phyloP scores from a whole-genome alignment of 192 early-diverging fungal genomes.

The Coemansia reversa region DNA sequence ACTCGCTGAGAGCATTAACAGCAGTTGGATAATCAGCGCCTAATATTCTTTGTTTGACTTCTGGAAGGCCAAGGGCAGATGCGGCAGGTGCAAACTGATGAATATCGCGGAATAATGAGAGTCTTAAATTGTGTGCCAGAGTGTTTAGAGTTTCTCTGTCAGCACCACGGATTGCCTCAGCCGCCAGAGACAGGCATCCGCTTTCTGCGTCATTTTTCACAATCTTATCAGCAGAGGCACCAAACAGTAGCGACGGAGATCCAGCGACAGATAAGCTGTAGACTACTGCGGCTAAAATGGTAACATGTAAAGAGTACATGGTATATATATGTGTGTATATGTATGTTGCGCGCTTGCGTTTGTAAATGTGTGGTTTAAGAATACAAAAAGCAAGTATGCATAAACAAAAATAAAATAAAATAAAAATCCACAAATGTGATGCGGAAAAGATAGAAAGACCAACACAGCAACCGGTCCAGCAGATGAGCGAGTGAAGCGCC shows the following conservation, averaged over 20 bases:
- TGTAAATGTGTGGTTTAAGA: no score
- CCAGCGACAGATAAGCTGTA: conserved; percentile 1
- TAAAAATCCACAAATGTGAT: no score
- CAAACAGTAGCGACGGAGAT: background rate
- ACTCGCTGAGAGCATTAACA: conserved; percentile 25
- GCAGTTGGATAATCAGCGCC: conserved; percentile 24
- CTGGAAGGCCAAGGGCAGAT: conserved; percentile 23
- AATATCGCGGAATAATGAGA: conserved; percentile 46
- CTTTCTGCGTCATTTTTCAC: conserved; percentile 19
- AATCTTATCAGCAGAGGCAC: conserved; percentile 12
- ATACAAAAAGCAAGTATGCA: no score
- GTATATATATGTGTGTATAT: no score
- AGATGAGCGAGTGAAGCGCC: no score
- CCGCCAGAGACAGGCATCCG: conserved; percentile 5
- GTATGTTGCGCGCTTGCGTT: no score
- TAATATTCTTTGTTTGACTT: conserved; percentile 26
- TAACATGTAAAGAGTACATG: no score
- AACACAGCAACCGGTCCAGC: no score
- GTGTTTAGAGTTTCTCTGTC: conserved; percentile 23
- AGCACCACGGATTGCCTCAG: conserved; percentile 10
- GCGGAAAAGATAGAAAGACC: no score
- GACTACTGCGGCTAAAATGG: background rate
- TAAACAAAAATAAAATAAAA: no score
- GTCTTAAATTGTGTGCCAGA: conserved; percentile 24
- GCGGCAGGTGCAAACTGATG: conserved; percentile 47